Conservation (phyloP, 495 filamentous ascomycete species). For the Penicillium dipodomyicola region DNA sequence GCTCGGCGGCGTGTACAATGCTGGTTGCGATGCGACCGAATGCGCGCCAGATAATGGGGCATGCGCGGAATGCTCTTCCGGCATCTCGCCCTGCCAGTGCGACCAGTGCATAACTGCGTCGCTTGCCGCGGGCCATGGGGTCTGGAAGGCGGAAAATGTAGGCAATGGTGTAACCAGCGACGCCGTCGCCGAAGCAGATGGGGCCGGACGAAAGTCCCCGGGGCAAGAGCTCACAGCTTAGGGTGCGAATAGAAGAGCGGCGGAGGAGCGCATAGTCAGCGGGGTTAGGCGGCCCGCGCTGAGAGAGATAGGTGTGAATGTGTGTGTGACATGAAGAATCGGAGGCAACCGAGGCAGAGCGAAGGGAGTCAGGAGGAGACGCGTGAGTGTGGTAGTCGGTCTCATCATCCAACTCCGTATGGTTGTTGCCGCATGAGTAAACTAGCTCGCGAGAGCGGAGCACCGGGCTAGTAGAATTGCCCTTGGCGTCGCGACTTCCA, state of each 20-base stretch:
- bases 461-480: conserved; percentile 56
- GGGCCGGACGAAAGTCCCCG: conserved; percentile 72
- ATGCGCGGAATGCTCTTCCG: conserved; percentile 70
- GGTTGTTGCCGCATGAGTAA: conserved; percentile 44
- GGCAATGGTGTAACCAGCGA: conserved; percentile 84
- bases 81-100: conserved; percentile 73
- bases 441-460: conserved; percentile 53
- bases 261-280: conserved; percentile 80
- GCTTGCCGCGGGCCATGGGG: conserved; percentile 79
- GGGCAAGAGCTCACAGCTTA: conserved; percentile 82
- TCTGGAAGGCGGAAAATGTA: conserved; percentile 90
- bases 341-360: conserved; percentile 46
- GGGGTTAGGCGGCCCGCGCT: conserved; percentile 72
- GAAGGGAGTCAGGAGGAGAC: conserved; percentile 45
- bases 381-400: conserved; percentile 37
- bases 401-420: conserved; percentile 42
- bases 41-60: conserved; percentile 66
- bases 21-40: conserved; percentile 75
- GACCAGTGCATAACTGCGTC: conserved; percentile 82
- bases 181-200: conserved; percentile 80
- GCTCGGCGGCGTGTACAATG: conserved; percentile 66
- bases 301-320: conserved; percentile 81
- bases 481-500: conserved; percentile 49
- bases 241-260: conserved; percentile 78
- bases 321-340: conserved; percentile 65